Conservation (phyloP, 305 asterid genomes). For the Ilex paraguariensis region DNA sequence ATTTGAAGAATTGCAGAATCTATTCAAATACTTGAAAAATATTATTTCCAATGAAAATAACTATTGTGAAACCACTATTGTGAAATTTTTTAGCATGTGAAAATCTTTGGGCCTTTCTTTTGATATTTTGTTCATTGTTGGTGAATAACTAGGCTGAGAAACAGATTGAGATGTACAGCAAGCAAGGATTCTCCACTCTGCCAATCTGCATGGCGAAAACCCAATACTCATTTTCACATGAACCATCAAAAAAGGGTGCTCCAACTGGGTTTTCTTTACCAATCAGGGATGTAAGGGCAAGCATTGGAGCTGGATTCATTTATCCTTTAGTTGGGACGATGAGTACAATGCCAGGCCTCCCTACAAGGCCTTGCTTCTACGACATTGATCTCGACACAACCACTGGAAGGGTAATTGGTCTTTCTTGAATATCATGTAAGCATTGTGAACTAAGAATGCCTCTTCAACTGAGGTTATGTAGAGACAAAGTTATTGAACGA, state of each 20-base stretch:
- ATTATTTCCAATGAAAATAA: too few species aligned
- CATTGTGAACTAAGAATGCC: not conserved
- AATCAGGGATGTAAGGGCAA: conserved; percentile 83
- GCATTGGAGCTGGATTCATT: conserved; percentile 97
- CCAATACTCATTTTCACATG: conserved; percentile 82
- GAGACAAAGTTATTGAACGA: too few species aligned
- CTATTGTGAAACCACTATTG: too few species aligned
- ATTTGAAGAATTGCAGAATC: too few species aligned
- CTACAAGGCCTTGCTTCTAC: conserved; percentile 95
- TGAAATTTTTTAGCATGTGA: too few species aligned
- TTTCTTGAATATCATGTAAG: conserved; percentile 47
- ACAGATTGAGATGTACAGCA: conserved; percentile 84
- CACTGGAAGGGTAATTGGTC: conserved; percentile 83
- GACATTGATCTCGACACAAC: conserved; percentile 82
- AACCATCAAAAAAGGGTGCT: conserved; percentile 81
- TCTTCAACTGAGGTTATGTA: not conserved
- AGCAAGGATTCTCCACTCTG: conserved; percentile 80
- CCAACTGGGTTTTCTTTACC: conserved; percentile 84
- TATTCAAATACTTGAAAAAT: too few species aligned
- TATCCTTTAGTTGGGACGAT: conserved; percentile 88
- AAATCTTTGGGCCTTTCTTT: too few species aligned
- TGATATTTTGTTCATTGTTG: not conserved
- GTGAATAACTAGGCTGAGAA: conserved; percentile 68
- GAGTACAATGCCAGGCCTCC: conserved; percentile 99
- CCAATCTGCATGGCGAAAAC: conserved; percentile 99